Base-by-base conservation (phyloP, 1,284 basidiomycete genomes). In the Ustilago cynodontis region DNA sequence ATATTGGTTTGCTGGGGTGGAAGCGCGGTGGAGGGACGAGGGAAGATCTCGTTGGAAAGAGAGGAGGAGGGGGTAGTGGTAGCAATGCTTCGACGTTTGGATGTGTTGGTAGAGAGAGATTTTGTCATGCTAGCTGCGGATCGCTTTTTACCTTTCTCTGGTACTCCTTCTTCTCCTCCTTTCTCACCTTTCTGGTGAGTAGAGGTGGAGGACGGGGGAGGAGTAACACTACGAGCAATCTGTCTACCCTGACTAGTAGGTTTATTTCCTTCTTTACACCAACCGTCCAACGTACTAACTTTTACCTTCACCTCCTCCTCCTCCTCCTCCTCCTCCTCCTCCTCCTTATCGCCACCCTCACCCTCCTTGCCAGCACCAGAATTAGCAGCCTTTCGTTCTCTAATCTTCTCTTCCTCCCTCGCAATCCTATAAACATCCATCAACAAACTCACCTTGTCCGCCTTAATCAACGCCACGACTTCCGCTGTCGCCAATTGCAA, bases 341-440 rank as follows among this genome's bases (percentile, higher is more conserved):
- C 63, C 39, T 75, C 67, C 13, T 64, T 65, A 37, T 79, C 71
- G 31, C 77, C 58, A 1, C 28, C 49, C 24, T 71, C 79, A 4
- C 47, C 41, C 6, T 70, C 65, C 24, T 55, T 63, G 37, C 81
- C 80, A 18, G 5, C 39, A n/a, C n/a, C n/a, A n/a, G n/a, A n/a
- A n/a, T 79, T 60, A 37, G 70, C 65, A 8, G 26, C 49, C 18
- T 33, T 52, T 3, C 50, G 20, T 13, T 52, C 43, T 13, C 82
- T 63, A 13, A 85, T 61, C 56, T 71, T 72, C 59, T 84, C 82
- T 59, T 84, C 82, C 59, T 84, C 82, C 59, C 87, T 75, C 79
- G 88, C 88, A n/a, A 89, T 87, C 49, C 86, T 82, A 81, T 89
- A 89, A 24, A 89, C 86, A 69, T 89, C 88, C 53, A 87, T 86